Conservation (phyloP, 177 flowering plant genomes). For the Tripterygium wilfordii region DNA sequence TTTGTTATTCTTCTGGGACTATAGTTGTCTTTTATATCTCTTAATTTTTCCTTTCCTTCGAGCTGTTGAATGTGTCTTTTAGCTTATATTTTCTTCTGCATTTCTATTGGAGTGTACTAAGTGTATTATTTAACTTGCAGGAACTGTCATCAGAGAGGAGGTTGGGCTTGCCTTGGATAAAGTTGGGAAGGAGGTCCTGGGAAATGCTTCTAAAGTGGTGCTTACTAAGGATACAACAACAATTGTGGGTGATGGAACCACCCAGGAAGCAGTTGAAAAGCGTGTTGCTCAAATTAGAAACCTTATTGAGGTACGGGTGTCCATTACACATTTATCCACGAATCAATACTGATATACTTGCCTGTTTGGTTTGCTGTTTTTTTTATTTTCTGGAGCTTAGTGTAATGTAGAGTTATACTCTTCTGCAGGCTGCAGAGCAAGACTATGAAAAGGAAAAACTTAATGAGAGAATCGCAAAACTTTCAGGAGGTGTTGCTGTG, state of each 20-base stretch:
- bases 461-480: constrained; percentile 93
- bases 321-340: background rate
- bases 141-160: constrained; percentile 90
- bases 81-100: too few species aligned
- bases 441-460: constrained; percentile 94
- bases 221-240: constrained; percentile 87
- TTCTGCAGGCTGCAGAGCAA: constrained; percentile 76
- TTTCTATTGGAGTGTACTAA: too few species aligned
- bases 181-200: constrained; percentile 83
- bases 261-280: constrained; percentile 80
- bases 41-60: background rate
- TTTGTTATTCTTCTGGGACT: background rate
- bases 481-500: constrained; percentile 98
- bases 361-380: background rate
- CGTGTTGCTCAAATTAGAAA: constrained; percentile 85
- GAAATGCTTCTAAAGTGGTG: constrained; percentile 90
- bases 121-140: constrained; percentile 38
- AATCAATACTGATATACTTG: background rate
- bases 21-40: background rate
- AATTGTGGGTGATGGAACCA: constrained; percentile 96
- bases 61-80: too few species aligned
- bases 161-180: constrained; percentile 86
- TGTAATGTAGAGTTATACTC: background rate
- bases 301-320: constrained; percentile 59
- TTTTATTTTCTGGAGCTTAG: too few species aligned